Base-by-base conservation (phyloP, 495 filamentous ascomycete genomes). In the Evansstolkia leycettana region DNA sequence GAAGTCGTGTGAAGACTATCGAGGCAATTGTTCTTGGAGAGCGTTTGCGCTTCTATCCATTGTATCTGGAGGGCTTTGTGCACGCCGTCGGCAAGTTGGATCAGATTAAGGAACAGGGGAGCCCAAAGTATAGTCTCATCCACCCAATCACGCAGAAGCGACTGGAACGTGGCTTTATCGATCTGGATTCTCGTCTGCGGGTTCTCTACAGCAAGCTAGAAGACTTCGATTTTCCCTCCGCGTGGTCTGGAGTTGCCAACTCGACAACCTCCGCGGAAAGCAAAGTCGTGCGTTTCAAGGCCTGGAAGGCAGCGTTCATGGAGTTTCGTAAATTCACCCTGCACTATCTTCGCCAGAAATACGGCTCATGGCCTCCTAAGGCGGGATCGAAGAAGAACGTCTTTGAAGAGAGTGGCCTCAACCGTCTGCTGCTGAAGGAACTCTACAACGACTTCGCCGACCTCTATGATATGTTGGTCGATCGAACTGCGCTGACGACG, bases 331-430 rank as follows among this genome's bases (percentile, higher is more conserved):
- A 75, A 37, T 80, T 82, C 41, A 69, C 82, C 11, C 64, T 94
- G 33, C 62, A 65, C 33, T 82, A 84, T 58, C 92, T 90, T 56
- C 86, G 86, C 48, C 58, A 75, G 31, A 71, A 75, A 33, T 92
- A 93, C 50, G 92, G 92, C 26, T 78, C 80, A 34, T 98, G 90
- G 90, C 88, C 92, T 13, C 90, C 92, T 24, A 90, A 88, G 52
- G 86, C 85, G 0, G 74, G 67, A 33, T 86, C 76, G 26, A 95
- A 94, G 66, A 94, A 94, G 67, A 94, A 94, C 48, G 70, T 78
- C 8, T 90, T 93, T 31, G 80, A 82, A 12, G 84, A 84, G 43
- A 74, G 60, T 40, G 90, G 90, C 3, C 67, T 98, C 26, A 96
- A 94, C 51, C 73, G 90, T 3, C 60, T 82, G 33, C 78, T 92